Base-by-base conservation (phyloP, 331 rosid species). In the Stylosanthes scabra region DNA sequence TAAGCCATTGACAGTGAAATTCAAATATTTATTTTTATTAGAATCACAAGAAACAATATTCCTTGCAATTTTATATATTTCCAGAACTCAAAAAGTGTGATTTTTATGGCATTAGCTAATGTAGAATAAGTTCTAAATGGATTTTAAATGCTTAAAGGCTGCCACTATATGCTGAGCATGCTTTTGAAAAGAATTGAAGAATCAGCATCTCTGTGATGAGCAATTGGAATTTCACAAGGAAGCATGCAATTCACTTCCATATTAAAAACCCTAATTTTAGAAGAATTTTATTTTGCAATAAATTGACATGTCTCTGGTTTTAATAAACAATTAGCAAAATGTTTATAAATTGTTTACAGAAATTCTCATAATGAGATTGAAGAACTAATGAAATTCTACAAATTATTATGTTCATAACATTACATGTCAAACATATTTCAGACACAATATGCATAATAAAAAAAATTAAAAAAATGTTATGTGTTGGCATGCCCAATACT, bases 101-200 rank as follows among this genome's bases (percentile, higher is more conserved):
- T 74, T 75, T 78, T 78, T 67, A 81, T 66, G 83, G 78, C 66
- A 66, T 72, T 46, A 66, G 69, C 68, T 52, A 56, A 76, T 31
- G 66, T 51, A 63, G 70, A 83, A 76, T 15, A 51, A 68, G 56
- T 60, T 84, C 39, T 31, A 31, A 62, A 75, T 58, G 62, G 75
- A 77, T 54, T 74, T 78, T 31, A 31, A 31, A 3, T 56, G 51
- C 46, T 52, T 68, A 78, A 87, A 86, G 83, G 75, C 93, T 90
- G 96, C 80, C 72, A 82, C 52, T 41, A 5, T n/a, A n/a, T 31
- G 45, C 72, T 34, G 44, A 66, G 84, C 85, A 64, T 75, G 84
- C 91, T 90, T 86, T 85, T 78, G 14, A 66, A 74, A 84, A 39
- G 80, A 69, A 68, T 20, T 20, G 72, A 84, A 39, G 80, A 69